Conservation (phyloP, 2,329 filamentous ascomycete species). For the Sclerotinia sclerotiorum region DNA sequence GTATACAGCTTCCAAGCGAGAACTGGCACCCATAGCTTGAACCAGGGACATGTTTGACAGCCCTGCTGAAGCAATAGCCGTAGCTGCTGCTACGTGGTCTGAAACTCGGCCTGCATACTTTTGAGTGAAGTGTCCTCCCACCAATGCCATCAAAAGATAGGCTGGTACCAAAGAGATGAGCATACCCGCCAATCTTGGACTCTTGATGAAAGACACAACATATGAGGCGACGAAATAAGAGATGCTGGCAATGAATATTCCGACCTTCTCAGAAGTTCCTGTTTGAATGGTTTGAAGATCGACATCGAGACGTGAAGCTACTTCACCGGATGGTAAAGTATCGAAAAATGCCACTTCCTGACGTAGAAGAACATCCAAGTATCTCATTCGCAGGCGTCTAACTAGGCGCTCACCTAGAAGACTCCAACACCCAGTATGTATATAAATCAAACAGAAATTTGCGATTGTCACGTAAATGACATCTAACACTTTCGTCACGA, state of each 20-base stretch:
- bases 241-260: constrained; percentile 55
- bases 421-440: constrained; percentile 60
- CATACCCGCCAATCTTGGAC: constrained; percentile 53
- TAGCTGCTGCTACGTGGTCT: constrained; percentile 12
- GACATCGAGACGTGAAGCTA: constrained; percentile 51
- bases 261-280: constrained; percentile 60
- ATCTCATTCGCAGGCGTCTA: constrained; percentile 53
- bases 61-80: constrained; percentile 3
- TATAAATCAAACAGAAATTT: constrained; percentile 63
- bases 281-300: constrained; percentile 58
- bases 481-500: constrained; percentile 52
- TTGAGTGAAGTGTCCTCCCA: constrained; percentile 10
- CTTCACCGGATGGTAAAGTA: constrained; percentile 50
- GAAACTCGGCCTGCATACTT: constrained; percentile 11
- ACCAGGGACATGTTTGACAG: constrained; percentile 15
- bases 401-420: constrained; percentile 54
- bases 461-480: constrained; percentile 65
- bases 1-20: not conserved
- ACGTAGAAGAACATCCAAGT: constrained; percentile 50
- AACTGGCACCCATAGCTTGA: constrained; percentile 9
- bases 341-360: constrained; percentile 58
- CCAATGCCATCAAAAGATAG: constrained; percentile 5
- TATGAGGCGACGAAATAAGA: constrained; percentile 49
- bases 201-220: constrained; percentile 59
- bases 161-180: constrained; percentile 15